Percentiles rank a stretch among this genome's conserved stretches.
Evolutionary conservation across 179 eudicot species (phyloP).

Genomic region (Dionaea muscipula): DNA sequence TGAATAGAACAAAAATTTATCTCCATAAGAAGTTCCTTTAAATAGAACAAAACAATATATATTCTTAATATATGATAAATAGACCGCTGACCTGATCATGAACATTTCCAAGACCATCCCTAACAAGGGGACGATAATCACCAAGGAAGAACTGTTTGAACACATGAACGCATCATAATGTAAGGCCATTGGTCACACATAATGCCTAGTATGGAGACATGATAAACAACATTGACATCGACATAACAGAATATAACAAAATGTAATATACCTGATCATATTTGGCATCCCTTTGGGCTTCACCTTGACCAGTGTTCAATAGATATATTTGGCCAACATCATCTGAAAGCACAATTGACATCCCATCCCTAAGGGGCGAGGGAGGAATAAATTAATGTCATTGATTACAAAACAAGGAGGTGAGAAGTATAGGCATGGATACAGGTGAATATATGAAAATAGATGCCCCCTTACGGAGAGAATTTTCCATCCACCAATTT

Average conservation of each 20-base stretch:
- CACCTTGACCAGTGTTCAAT: conserved; percentile 81
- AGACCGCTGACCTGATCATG: conserved; percentile 68
- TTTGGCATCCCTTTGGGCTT: conserved; percentile 75
- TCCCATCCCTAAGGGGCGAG: conserved; percentile 71
- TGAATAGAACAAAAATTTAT: neutral
- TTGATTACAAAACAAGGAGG: neutral
- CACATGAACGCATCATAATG: conserved; percentile 13
- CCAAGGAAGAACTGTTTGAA: conserved; percentile 77
- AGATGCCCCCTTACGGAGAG: conserved; percentile 66
- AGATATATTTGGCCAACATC: conserved; percentile 84
- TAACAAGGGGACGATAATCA: conserved; percentile 84
- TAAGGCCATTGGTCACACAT: conserved; percentile 3
- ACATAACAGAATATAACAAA: too few relatives aligned
- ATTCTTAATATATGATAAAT: neutral
- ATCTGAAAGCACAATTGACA: conserved; percentile 90
- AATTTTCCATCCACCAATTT: conserved; percentile 97
- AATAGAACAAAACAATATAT: neutral
- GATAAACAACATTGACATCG: conserved; percentile 1
- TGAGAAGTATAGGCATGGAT: neutral
- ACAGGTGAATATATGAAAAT: neutral
- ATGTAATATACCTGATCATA: conserved; percentile 94
- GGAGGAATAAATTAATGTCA: conserved; percentile 2
- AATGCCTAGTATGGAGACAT: neutral
- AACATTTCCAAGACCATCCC: conserved; percentile 72
- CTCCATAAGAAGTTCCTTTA: neutral